Base-by-base conservation (phyloP, 352 stramenopile genomes). In the Phytopythium montanum region DNA sequence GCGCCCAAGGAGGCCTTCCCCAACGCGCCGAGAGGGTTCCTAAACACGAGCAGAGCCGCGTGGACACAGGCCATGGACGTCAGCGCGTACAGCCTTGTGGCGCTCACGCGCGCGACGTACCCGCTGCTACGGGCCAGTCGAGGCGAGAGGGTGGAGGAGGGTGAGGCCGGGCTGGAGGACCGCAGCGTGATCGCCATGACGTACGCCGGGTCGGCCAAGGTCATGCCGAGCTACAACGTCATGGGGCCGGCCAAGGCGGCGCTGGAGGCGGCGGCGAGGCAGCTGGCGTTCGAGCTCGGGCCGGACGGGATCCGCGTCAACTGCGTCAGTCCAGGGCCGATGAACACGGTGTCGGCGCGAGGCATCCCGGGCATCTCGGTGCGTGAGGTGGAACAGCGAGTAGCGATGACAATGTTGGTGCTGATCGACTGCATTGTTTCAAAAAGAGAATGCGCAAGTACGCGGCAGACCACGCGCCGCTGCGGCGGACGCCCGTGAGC, bases 201-300 rank as follows among this genome's bases (percentile, higher is more conserved):
- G 3, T 98, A 97, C 64, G 70, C 91, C 13, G 92, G 92, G 9
- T 82, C 91, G 0, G 75, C 56, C 29, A 83, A 86, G 68, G 87
- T 95, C 38, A 79, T 97, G 41, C 90, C 86, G 14, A 90, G 82
- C 51, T 98, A 98, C 74, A 93, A 96, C 61, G 70, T 94, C 19
- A 98, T 98, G 92, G 92, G 92, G 6, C 90, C 90, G 6, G 89
- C 87, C 19, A 97, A 98, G 60, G 92, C 90, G 33, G 85, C 87
- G 9, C 74, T 97, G 7, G 92, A 97, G 61, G 83, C 86, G 7
- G 88, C 81, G 16, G 71, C 90, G 23, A 72, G 91, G 28, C 85
- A 91, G 33, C 68, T 98, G 5, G 92, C 92, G 23, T 74, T 81
- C 33, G 92, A 97, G 44, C 69, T 97, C 2, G 82, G 85, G 14